Evolutionary conservation across 768 basidiomycete species (phyloP), one percentile per base, ranked within the genome.

Genomic region (Boletus pseudopeckii): DNA sequence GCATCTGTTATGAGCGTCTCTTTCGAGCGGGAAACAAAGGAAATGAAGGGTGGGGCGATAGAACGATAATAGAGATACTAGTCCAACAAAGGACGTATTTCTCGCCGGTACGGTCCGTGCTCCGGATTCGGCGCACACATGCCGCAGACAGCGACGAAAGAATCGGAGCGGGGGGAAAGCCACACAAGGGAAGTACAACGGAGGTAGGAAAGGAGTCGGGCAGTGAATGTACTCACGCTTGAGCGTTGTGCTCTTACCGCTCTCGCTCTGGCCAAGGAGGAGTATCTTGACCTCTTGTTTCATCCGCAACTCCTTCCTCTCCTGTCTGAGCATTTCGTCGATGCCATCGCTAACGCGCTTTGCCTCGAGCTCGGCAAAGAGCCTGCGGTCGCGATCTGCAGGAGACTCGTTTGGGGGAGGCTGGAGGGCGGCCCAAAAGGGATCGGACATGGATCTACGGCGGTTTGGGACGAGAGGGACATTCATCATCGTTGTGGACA

Each of bases 251-350:
- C 87, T 90, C 77, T 92, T 92, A 38, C 90, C 90, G 63, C 88
- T 90, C 77, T 92, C 90, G 56, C 90, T 91, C 78, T 92, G 90
- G 48, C 90, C 90, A 39, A 92, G 82, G 56, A 92, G 77, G 50
- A 92, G 75, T 48, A 92, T 81, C 65, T 85, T 86, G 70, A 92
- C 81, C 64, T 84, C 82, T 58, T 82, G 76, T 58, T 78, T 82
- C 37, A 71, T 67, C 68, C 79, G 84, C 72, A 79, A 84, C 57
- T 86, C 83, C 50, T 76, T 78, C 53, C 78, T 72, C 63, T 92
- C 90, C 59, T 76, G 74, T 53, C 80, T 79, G 65, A 93, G 75
- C 81, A 85, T 83, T 57, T 86, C 84, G 71, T 93, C 90, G 63
- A 93, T 93, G 20, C 75, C 74, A 62, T 92, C 85, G 73, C 84